A percentile compares a stretch with the other conserved stretches of the same genome.
Evolutionary conservation across 805 yeast species (phyloP).

Genomic region (Kuraishia piskuri): DNA sequence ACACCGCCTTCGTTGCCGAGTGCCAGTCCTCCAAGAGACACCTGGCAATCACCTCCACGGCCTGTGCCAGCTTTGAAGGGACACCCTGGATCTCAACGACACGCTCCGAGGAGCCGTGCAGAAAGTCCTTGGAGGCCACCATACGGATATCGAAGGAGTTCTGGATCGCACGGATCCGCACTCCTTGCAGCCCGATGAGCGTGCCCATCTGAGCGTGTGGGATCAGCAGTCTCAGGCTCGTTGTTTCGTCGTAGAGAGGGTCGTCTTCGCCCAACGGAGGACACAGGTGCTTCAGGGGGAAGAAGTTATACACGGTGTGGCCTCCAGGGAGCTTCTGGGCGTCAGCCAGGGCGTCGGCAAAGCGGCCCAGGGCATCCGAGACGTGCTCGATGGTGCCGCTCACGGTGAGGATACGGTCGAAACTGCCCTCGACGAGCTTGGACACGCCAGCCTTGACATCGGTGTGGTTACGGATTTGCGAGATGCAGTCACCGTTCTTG

Average conservation of each 20-base stretch:
- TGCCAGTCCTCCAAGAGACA: constrained; percentile 71
- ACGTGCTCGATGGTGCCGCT: constrained; percentile 65
- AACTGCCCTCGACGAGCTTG: constrained; percentile 68
- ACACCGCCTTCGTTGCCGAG: constrained; percentile 53
- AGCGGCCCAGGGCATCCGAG: constrained; percentile 60
- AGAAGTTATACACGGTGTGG: constrained; percentile 34
- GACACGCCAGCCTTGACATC: constrained; percentile 83
- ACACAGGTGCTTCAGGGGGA: constrained; percentile 53
- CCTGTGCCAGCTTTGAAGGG: constrained; percentile 49
- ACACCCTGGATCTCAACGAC: constrained; percentile 82
- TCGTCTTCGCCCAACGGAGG: constrained; percentile 43
- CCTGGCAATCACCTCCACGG: constrained; percentile 52
- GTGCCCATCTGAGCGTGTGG: constrained; percentile 87
- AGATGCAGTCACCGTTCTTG: constrained; percentile 71
- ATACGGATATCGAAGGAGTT: constrained; percentile 61
- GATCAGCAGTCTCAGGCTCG: constrained; percentile 59
- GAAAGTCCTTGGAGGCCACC: constrained; percentile 79
- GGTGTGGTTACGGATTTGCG: constrained; percentile 64
- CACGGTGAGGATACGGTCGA: constrained; percentile 75
- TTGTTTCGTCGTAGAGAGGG: constrained; percentile 40
- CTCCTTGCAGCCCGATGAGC: constrained; percentile 78
- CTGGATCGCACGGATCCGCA: constrained; percentile 72
- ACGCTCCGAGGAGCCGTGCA: constrained; percentile 78
- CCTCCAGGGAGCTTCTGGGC: constrained; percentile 19
- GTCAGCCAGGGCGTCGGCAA: constrained; percentile 56